These are phyloP conservation scores for Backusella tuberculispora DNA, from an alignment of 192 early-diverging fungal species.

Conservation along the genomic window DNA sequence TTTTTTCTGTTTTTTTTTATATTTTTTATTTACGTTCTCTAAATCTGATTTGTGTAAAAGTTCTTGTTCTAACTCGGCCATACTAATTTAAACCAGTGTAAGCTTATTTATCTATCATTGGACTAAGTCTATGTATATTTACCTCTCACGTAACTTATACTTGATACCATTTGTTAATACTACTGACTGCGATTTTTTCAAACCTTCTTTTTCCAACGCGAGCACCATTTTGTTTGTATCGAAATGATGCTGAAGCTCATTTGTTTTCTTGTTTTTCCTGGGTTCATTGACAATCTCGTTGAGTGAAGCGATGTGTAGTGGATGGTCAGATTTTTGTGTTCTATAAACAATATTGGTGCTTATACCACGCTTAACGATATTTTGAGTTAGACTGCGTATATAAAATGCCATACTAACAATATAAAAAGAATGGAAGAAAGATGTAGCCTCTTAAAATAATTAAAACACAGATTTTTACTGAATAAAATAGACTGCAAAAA, in stretches of 20 bases:
- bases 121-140: not conserved
- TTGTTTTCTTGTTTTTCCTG: slow-evolving; percentile 14
- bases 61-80: slow-evolving; percentile 45
- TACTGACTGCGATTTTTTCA: slow-evolving; percentile 70
- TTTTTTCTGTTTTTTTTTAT: not conserved
- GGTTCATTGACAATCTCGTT: slow-evolving; percentile 13
- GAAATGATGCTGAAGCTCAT: slow-evolving; percentile 58
- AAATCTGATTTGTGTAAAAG: slow-evolving; percentile 59
- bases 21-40: slow-evolving; percentile 63
- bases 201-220: slow-evolving; percentile 64
- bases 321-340: slow-evolving; percentile 20
- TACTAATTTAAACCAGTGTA: slow-evolving; percentile 32
- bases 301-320: not conserved
- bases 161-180: slow-evolving; percentile 77
- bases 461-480: slow-evolving; percentile 10
- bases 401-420: not conserved
- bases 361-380: not conserved
- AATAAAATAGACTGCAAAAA: too few species aligned
- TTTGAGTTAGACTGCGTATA: slow-evolving; percentile 1
- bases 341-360: not conserved
- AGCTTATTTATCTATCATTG: not conserved
- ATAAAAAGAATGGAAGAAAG: not conserved
- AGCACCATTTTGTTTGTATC: slow-evolving; percentile 77
- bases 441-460: not conserved
- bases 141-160: slow-evolving; percentile 65